Conservation (phyloP, 140 eudicot genomes). For the Senecio squalidus region DNA sequence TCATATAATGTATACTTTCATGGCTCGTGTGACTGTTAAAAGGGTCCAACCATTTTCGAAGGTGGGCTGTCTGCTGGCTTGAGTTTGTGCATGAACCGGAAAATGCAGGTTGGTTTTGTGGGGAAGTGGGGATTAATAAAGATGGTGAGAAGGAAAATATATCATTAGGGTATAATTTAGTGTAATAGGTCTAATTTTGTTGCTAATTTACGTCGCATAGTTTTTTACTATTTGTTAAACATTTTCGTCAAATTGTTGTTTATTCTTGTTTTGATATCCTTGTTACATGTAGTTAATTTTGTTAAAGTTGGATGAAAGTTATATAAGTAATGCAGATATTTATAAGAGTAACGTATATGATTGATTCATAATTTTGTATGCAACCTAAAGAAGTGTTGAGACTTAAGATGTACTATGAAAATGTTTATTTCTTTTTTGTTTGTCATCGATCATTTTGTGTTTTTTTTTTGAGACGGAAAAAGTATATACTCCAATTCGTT, state of each 20-base stretch:
- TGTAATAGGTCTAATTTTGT: conserved; percentile 17
- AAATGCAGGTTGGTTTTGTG: conserved; percentile 6
- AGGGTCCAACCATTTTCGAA: conserved; percentile 14
- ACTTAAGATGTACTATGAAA: too few relatives aligned
- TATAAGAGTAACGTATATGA: neutral
- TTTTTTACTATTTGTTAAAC: neutral
- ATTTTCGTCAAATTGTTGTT: neutral
- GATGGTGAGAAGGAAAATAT: conserved; percentile 2
- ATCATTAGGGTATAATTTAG: conserved; percentile 4
- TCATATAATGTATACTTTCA: conserved; percentile 1
- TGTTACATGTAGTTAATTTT: neutral
- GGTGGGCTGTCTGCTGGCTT: conserved; percentile 7
- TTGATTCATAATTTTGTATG: too few relatives aligned
- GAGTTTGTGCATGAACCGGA: conserved; percentile 6
- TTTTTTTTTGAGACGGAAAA: too few relatives aligned
- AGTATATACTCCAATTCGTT: too few relatives aligned
- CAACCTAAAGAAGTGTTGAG: too few relatives aligned
- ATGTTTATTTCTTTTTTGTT: too few relatives aligned
- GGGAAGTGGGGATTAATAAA: conserved; percentile 1
- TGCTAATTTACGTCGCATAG: neutral
- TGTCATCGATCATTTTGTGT: too few relatives aligned
- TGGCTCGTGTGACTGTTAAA: conserved; percentile 18
- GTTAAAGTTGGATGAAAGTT: neutral
- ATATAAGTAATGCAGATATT: too few relatives aligned
- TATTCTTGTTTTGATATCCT: neutral